Base-by-base conservation (phyloP, 495 filamentous ascomycete species). In the Penicillium daleae region DNA sequence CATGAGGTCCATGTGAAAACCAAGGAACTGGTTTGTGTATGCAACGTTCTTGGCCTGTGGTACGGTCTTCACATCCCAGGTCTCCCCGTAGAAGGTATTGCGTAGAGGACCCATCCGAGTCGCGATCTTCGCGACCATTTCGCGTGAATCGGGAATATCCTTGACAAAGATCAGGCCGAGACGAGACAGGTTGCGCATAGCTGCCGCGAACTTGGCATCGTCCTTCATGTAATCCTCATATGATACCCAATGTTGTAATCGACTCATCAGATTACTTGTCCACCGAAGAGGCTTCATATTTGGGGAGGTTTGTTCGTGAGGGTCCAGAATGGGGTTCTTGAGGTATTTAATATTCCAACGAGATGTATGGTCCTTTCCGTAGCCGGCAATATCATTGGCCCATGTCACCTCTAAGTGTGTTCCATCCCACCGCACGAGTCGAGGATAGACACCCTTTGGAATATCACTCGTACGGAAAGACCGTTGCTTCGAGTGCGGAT, bases 1-100 rank as follows among this genome's bases (percentile, higher is more conserved):
- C 70, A 96, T 82, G 29, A 97, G 83, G 68, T 98, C 94, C 89
- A 96, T 94, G 74, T 98, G 94, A 39, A 95, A 85, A 19, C 89
- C 90, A 2, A 97, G 86, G 65, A 86, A 86, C 46, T 87, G 78
- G 70, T 79, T 86, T 4, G 93, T 97, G 77, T 98, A 97, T 15
- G 94, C 94, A 8, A 98, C 87, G 66, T 98, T 98, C 71, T 91
- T 92, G 42, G 92, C 90, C 48, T 88, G 64, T 2, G 89, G 86
- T 33, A 92, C 87, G 9, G 82, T 88, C 56, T 82, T 85, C 27
- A 98, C 93, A 75, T 97, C 91, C 90, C 92, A 97, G 1, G 92
- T 97, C 46, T 76, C 73, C 33, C 94, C 94, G 76, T 97, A 97
- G 71, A 98, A 95, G 17, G 92, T 90, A 64, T 90, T 86, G 56